Evolutionary conservation across 306 rosid species (phyloP).

Genomic region (Citrullus colocynthis): DNA sequence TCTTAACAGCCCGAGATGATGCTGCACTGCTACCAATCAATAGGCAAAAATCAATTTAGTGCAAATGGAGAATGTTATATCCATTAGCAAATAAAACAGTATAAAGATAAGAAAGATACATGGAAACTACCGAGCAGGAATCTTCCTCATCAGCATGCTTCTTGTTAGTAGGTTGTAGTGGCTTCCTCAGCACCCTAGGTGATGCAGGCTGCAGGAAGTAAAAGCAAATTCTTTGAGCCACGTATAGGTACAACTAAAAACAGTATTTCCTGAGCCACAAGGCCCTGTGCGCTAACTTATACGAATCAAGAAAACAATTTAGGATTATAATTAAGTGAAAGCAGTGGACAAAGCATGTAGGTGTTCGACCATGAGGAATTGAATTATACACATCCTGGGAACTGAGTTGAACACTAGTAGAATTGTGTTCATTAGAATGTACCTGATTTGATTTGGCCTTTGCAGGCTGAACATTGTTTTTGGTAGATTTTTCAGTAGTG

Average conservation of each 20-base stretch:
- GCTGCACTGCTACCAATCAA: conserved; percentile 41
- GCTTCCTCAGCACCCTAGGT: conserved; percentile 42
- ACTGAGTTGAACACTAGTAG: neutral
- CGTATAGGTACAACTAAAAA: neutral
- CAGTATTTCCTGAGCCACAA: neutral
- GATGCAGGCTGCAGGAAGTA: conserved; percentile 49
- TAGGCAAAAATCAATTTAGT: conserved; percentile 22
- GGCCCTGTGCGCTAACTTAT: neutral
- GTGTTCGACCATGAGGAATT: neutral
- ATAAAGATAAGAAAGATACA: conserved; percentile 50
- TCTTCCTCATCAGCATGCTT: conserved; percentile 90
- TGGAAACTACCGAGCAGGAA: conserved; percentile 65
- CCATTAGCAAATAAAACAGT: conserved; percentile 9
- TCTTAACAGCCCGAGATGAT: conserved; percentile 35
- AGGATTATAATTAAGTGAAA: neutral
- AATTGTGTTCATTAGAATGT: neutral
- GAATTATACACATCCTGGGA: neutral
- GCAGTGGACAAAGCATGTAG: neutral
- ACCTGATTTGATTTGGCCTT: conserved; percentile 68
- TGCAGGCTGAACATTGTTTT: conserved; percentile 27
- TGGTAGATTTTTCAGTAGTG: conserved; percentile 20
- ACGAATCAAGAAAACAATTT: neutral
- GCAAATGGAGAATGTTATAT: neutral
- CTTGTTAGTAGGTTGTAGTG: conserved; percentile 67
- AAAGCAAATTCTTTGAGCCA: neutral